Conservation (phyloP, 2,329 filamentous ascomycete genomes). For the Colletotrichum tabaci region DNA sequence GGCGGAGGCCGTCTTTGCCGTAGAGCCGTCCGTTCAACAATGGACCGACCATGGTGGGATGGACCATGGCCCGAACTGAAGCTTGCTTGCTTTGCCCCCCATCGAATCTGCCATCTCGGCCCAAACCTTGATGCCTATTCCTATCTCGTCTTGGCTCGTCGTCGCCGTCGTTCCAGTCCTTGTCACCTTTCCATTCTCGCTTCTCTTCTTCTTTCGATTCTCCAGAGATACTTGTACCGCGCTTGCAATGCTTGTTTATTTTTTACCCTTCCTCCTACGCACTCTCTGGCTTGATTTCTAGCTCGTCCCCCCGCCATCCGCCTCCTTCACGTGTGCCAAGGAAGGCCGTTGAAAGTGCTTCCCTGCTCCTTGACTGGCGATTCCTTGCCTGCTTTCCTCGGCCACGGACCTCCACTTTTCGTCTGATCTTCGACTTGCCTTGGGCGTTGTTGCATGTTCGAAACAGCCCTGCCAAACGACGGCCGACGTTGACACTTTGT, state of each 20-base stretch:
- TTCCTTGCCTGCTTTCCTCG: not conserved
- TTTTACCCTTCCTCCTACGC: not conserved
- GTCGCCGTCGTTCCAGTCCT: conserved; percentile 8
- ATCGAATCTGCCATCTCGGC: not conserved
- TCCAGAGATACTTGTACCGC: not conserved
- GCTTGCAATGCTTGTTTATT: conserved; percentile 15
- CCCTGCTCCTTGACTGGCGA: not conserved
- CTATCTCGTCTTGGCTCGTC: conserved; percentile 21
- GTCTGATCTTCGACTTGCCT: conserved; percentile 5
- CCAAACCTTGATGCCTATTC: conserved; percentile 18
- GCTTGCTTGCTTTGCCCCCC: conserved; percentile 2
- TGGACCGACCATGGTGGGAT: not conserved
- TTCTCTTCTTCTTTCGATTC: not conserved
- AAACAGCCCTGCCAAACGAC: conserved; percentile 9
- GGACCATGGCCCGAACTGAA: conserved; percentile 1
- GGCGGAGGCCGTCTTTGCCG: conserved; percentile 4
- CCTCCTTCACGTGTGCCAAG: not conserved
- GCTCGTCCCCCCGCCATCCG: not conserved
- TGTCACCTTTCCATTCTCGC: not conserved
- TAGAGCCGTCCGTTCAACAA: not conserved
- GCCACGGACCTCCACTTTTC: not conserved
- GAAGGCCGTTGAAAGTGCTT: not conserved
- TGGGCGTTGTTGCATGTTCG: conserved; percentile 5
- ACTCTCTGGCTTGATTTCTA: not conserved
- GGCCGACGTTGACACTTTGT: conserved; percentile 6